These are phyloP conservation scores for Pseudogymnoascus sp. DNA, from an alignment of 2,329 filamentous ascomycete species.

Conservation along the genomic window DNA sequence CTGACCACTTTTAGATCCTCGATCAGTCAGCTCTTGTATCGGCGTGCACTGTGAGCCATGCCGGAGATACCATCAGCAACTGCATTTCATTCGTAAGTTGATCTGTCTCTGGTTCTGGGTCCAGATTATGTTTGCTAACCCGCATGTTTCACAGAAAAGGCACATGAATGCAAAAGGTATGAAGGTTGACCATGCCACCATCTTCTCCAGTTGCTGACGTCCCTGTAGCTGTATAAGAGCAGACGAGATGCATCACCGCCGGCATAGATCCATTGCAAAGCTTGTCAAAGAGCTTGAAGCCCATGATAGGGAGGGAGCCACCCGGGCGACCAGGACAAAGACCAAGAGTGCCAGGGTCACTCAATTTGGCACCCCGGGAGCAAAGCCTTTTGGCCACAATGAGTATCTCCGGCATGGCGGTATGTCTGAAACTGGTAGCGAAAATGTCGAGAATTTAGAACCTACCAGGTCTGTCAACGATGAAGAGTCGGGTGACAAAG, in stretches of 20 bases:
- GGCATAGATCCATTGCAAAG: conserved; percentile 27
- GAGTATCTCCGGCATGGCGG: background rate
- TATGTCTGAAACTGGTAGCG: background rate
- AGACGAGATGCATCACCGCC: conserved; percentile 27
- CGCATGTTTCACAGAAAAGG: conserved; percentile 20
- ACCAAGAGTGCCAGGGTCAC: background rate
- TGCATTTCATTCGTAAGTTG: conserved; percentile 28
- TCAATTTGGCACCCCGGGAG: background rate
- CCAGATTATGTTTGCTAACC: conserved; percentile 1
- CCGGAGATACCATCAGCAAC: conserved; percentile 28
- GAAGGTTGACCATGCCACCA: background rate
- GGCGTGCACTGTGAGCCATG: conserved; percentile 30
- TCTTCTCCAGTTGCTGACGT: conserved; percentile 12
- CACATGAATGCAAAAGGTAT: conserved; percentile 27
- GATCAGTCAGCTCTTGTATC: conserved; percentile 26
- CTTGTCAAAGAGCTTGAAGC: conserved; percentile 22
- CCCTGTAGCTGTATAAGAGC: conserved; percentile 24
- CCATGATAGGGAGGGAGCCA: conserved; percentile 16
- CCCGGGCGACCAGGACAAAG: background rate
- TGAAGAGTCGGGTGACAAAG: background rate
- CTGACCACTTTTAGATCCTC: conserved; percentile 20
- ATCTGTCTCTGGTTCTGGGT: background rate
- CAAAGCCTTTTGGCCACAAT: background rate
- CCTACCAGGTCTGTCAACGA: background rate
- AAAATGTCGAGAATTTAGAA: background rate